phyloP scores from a whole-genome alignment of 352 stramenopile genomes.

The Pythium brachiatum region DNA sequence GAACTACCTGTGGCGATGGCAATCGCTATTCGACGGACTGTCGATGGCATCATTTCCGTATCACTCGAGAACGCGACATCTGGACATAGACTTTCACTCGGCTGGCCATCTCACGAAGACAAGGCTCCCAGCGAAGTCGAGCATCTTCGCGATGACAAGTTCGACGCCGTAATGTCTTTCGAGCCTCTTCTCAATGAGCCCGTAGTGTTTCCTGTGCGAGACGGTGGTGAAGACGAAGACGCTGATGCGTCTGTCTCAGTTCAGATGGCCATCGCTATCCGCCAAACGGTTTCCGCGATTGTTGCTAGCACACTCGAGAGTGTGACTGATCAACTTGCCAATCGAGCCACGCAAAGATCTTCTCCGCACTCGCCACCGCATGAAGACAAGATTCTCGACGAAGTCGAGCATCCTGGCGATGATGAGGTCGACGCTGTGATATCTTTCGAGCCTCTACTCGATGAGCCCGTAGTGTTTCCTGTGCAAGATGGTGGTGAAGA shows the following conservation, averaged over 20 bases:
- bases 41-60: slow-evolving; percentile 22
- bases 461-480: neutral
- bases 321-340: neutral
- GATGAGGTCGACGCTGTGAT: neutral
- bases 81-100: neutral
- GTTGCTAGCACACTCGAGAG: slow-evolving; percentile 37
- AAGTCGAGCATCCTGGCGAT: neutral
- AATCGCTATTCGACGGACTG: slow-evolving; percentile 21
- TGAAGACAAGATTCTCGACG: neutral
- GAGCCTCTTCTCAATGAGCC: neutral
- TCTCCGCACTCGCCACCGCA: neutral
- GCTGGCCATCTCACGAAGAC: neutral
- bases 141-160: neutral
- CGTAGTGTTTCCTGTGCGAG: neutral
- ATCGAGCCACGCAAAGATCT: neutral
- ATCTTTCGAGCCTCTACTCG: neutral
- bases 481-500: neutral
- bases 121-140: neutral
- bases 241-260: slow-evolving; percentile 20
- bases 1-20: slow-evolving; percentile 21
- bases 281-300: slow-evolving; percentile 34
- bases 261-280: slow-evolving; percentile 41
- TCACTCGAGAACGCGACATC: slow-evolving; percentile 16
- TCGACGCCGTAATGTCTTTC: neutral
- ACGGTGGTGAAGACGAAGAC: neutral